Evolutionary conservation across 2,329 filamentous ascomycete genomes (phyloP), one percentile per base, ranked within the genome.

Genomic region (Trichoderma sp.): DNA sequence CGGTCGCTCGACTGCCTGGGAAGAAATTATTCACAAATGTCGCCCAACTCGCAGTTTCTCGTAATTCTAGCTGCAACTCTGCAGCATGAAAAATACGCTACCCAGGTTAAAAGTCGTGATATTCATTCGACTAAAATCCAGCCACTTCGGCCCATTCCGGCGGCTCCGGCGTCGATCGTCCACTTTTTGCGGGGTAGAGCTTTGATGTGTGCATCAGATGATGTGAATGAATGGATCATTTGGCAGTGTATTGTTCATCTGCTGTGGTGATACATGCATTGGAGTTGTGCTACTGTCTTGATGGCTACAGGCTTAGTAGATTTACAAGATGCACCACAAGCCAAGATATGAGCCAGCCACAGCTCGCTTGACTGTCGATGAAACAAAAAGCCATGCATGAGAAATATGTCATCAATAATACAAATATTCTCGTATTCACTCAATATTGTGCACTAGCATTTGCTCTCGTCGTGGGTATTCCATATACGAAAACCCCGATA

Each of bases 181-280:
- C 58, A 67, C 58, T 67, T 67, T 67, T 64, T 54, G 57, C 57
- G 65, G 65, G 65, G 65, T 67, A 19, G 37, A 12, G 25, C 13
- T 32, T 25, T 25, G 10, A 56, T 35, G 25, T 35, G 10, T 56
- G 29, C 35, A 48, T 57, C 9, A 56, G 37, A 48, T 35, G n/a
- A 39, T 35, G n/a, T 4, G n/a, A 56, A 34, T 15, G 5, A n/a
- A 12, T 5, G 17, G 19, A 19, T 13, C n/a, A 9, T 3, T 50
- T 27, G 13, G 13, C 5, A 9, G n/a, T 25, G n/a, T 39, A 29
- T 12, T 17, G 8, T 48, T 19, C 22, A 48, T 34, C n/a, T 48
- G 5, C 10, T 25, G 9, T 22, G 12, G 5, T 13, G 5, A 48
- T 9, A 0, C 2, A 59, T 35, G 17, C 1, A 19, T 19, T 29